Evolutionary conservation across 2,329 filamentous ascomycete genomes (phyloP), one percentile per base, ranked within the genome.

Genomic region (Fulvia fulva): DNA sequence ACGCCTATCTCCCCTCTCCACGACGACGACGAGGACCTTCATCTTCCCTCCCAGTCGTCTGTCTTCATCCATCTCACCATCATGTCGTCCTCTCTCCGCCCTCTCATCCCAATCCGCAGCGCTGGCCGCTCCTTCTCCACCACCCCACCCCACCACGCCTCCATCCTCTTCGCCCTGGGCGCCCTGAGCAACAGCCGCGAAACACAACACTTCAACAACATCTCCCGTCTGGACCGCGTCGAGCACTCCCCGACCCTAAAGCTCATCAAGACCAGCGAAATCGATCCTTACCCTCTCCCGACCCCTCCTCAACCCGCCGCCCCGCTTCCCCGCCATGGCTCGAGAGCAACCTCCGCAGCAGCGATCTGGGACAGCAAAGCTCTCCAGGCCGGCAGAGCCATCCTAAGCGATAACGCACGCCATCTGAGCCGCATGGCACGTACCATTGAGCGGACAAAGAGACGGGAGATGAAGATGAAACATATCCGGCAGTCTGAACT

Each of bases 121-220:
- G 30, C 23, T 23, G n/a, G 34, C 8, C 62, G 63, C 44, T 32
- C 53, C 41, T 67, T 68, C 63, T 63, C 61, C 34, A 66, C 63
- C 21, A 52, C 51, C 21, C 45, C 59, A 25, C 14, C 56, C 19
- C 56, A 16, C 21, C 46, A n/a, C 41, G 66, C 66, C 14, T 64
- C 59, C 62, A 51, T 66, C 47, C 61, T 69, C 43, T 70, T 71
- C 64, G 64, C 65, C 44, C 64, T 71, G n/a, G 49, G 55, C 41
- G 62, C 65, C 22, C 62, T 71, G 3, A 67, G 64, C 46, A 70
- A 71, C 63, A 62, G 61, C 55, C 67, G 68, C 23, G 69, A 71
- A 34, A 71, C 68, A 1, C 67, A 69, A 47, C 68, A 71, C 61
- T 67, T 71, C 61, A 67, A 65, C 63, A 70, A 69, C 51, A 46